Evolutionary conservation across 352 stramenopile species (phyloP).

Genomic region (Phytophthora hibernalis): DNA sequence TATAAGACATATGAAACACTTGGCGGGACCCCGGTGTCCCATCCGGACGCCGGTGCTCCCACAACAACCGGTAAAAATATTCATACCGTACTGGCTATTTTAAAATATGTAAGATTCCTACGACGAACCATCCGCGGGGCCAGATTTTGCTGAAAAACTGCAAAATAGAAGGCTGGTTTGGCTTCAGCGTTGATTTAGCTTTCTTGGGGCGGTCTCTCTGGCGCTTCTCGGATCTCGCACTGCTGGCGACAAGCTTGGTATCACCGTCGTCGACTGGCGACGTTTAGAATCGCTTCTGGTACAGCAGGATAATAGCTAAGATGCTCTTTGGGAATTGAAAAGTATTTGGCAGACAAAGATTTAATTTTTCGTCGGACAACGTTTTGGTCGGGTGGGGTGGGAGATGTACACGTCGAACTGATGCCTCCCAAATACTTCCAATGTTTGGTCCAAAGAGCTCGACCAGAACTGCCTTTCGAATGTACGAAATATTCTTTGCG

Average conservation of each 20-base stretch:
- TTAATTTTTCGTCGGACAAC: conserved; percentile 6
- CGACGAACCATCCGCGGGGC: too few relatives aligned
- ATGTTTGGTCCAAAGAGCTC: conserved; percentile 9
- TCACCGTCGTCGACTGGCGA: neutral
- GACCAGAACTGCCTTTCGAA: neutral
- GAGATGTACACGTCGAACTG: neutral
- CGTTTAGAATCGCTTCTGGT: neutral
- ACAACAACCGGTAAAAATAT: too few relatives aligned
- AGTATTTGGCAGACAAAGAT: conserved; percentile 16
- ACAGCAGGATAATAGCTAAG: conserved; percentile 1
- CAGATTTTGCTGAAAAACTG: neutral
- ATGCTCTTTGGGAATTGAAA: conserved; percentile 9
- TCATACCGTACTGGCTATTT: too few relatives aligned
- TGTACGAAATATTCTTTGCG: neutral
- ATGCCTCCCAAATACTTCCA: conserved; percentile 10
- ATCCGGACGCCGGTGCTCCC: too few relatives aligned
- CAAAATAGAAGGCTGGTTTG: neutral
- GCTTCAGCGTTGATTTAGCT: neutral
- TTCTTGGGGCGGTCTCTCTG: neutral
- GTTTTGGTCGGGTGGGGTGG: conserved; percentile 1
- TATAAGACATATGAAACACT: conserved; percentile 5
- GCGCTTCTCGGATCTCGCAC: neutral
- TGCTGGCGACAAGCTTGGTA: too few relatives aligned
- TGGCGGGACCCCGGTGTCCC: neutral
- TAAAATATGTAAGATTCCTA: too few relatives aligned